phyloP scores from a whole-genome alignment of 768 basidiomycete species.

The Trametopsis cervina region DNA sequence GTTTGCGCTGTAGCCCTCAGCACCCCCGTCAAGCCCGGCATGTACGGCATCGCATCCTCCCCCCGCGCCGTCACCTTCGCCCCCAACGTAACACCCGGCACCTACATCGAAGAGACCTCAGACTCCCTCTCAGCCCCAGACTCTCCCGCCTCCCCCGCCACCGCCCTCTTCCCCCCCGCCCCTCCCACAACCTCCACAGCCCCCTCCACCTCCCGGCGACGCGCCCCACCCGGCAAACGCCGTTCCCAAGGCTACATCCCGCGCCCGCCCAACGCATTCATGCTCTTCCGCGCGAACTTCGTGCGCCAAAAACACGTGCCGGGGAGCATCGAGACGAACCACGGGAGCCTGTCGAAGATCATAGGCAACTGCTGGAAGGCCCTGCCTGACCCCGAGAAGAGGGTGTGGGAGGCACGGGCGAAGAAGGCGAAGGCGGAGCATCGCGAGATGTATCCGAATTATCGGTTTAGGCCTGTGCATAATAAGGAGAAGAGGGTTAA shows the following conservation, averaged over 20 bases:
- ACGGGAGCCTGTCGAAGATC: constrained; percentile 43
- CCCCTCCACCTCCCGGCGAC: constrained; percentile 35
- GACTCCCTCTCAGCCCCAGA: constrained; percentile 27
- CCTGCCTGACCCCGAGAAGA: constrained; percentile 64
- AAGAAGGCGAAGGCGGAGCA: constrained; percentile 71
- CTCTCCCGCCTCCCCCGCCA: constrained; percentile 24
- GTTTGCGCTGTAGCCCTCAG: constrained; percentile 21
- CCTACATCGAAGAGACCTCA: constrained; percentile 32
- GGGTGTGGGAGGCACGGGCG: constrained; percentile 65
- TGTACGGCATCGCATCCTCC: constrained; percentile 39
- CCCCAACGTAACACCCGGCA: constrained; percentile 52
- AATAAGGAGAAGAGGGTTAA: constrained; percentile 37
- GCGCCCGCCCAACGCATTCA: constrained; percentile 83
- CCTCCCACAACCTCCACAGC: constrained; percentile 42
- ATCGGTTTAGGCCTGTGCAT: constrained; percentile 38
- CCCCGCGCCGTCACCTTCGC: constrained; percentile 51
- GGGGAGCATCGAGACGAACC: constrained; percentile 43
- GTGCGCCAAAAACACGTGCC: constrained; percentile 41
- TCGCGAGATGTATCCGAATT: constrained; percentile 62
- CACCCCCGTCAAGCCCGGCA: constrained; percentile 43
- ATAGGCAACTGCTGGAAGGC: constrained; percentile 57
- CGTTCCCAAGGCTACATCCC: constrained; percentile 63
- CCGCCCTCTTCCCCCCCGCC: constrained; percentile 51
- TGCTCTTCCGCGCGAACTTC: constrained; percentile 72
- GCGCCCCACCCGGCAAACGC: constrained; percentile 55